Conservation (phyloP, 495 filamentous ascomycete genomes). For the Tetracladium marchalianum region DNA sequence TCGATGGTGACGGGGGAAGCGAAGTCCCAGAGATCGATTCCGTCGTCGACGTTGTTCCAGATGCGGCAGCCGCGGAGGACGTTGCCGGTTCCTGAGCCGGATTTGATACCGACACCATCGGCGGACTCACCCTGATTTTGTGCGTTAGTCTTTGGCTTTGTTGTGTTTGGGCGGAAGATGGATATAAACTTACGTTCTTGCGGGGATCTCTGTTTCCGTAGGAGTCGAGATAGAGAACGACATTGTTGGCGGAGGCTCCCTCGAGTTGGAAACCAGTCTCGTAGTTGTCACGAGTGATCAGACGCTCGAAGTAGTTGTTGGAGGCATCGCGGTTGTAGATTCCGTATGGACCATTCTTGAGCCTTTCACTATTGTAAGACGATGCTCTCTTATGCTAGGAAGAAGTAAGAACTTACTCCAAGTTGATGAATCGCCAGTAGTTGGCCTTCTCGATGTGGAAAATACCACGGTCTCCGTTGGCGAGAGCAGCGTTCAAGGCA, state of each 20-base stretch:
- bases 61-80: slow-evolving; percentile 17
- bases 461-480: slow-evolving; percentile 16
- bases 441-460: slow-evolving; percentile 20
- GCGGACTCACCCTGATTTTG: slow-evolving; percentile 17
- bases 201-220: slow-evolving; percentile 24
- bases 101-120: slow-evolving; percentile 23
- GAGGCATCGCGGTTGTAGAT: slow-evolving; percentile 15
- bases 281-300: slow-evolving; percentile 24
- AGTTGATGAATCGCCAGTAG: slow-evolving; percentile 21
- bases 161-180: too few relatives aligned
- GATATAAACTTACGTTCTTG: slow-evolving; percentile 14
- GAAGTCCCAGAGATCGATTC: slow-evolving; percentile 23
- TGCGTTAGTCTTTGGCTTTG: too few relatives aligned
- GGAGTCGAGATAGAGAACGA: slow-evolving; percentile 21
- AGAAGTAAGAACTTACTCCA: slow-evolving; percentile 13
- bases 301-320: slow-evolving; percentile 20
- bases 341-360: slow-evolving; percentile 19
- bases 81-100: slow-evolving; percentile 20
- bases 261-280: slow-evolving; percentile 24
- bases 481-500: slow-evolving; percentile 12
- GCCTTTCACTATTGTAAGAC: too few relatives aligned
- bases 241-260: slow-evolving; percentile 19
- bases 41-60: slow-evolving; percentile 25
- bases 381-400: too few relatives aligned
- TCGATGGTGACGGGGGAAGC: slow-evolving; percentile 21